Evolutionary conservation across 148 eudicot species (phyloP), one percentile per base, ranked within the genome.

Genomic region (Arbutus unedo): DNA sequence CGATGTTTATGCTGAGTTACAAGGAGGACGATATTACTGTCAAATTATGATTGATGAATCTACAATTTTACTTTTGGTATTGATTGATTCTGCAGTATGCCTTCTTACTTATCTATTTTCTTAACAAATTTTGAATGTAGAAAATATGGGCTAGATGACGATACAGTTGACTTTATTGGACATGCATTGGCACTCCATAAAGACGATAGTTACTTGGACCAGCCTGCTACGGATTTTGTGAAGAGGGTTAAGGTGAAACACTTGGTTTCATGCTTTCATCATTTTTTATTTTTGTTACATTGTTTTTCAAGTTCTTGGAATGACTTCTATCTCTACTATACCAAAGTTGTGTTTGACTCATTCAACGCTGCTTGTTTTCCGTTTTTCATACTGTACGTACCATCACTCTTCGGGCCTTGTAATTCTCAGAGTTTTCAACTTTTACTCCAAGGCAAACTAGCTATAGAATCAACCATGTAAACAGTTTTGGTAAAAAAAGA

Each of bases 201-300:
- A 77, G 84, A 82, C 66, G 84, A 82, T 66, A 82, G 81, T 79
- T 82, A 82, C 81, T 82, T 82, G 81, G 81, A 77, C 44, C 84
- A 82, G 67, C 81, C 84, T 77, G 81, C 84, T 15, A 76, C 54
- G 54, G 76, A 66, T 48, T 82, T 77, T 77, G 84, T 82, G 84
- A 82, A 82, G 84, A 59, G 66, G 54, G 84, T 82, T 31, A 82
- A 82, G 84, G 84, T 77, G 19, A 82, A n/a, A 49, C 60, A 55
- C 23, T 62, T 48, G 51, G 47, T 62, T 56, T 59, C 43, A 62
- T 56, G 15, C 25, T 53, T 66, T 70, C 44, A 18, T 18, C 47
- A 7, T 77, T 56, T 31, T 44, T 56, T 6, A 55, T 7, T 31
- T 14, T 31, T 31, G 38, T 31, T 53, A 9, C 38, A 18, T 49